Percentiles rank a stretch among this genome's conserved stretches.
phyloP scores from a whole-genome alignment of 208 protist genomes.

The Herpetomonas tarakana region DNA sequence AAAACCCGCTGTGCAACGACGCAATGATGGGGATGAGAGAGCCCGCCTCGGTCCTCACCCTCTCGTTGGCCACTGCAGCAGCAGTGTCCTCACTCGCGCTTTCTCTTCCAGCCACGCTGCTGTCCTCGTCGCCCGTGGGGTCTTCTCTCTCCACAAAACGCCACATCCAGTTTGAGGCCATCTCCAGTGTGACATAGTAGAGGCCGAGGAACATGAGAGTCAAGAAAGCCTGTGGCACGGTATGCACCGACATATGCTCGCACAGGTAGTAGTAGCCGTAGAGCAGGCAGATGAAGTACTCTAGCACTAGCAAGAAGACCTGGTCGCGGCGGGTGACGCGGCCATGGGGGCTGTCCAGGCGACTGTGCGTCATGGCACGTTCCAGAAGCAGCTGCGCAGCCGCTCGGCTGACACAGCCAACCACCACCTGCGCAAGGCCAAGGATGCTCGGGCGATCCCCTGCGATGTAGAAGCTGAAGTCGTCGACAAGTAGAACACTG shows the following conservation, averaged over 20 bases:
- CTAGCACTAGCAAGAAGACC: not conserved
- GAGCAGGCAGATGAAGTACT: not conserved
- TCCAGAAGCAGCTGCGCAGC: not conserved
- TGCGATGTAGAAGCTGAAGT: no score
- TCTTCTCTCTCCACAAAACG: not conserved
- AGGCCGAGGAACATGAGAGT: not conserved
- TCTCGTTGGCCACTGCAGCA: no score
- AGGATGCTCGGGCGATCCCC: not conserved
- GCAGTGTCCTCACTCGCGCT: not conserved
- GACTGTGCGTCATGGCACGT: not conserved
- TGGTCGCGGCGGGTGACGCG: not conserved
- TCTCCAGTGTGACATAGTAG: not conserved
- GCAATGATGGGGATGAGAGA: not conserved
- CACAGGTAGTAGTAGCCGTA: slow-evolving; percentile 1
- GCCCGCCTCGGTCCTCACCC: not conserved
- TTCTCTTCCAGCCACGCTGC: not conserved
- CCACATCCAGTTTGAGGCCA: not conserved
- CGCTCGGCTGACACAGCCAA: not conserved
- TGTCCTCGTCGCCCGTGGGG: no score
- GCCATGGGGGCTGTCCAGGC: not conserved
- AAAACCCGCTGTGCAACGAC: slow-evolving; percentile 3
- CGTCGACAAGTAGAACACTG: no score
- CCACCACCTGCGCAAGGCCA: not conserved
- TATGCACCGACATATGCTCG: slow-evolving; percentile 1
- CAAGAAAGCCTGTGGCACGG: not conserved